Evolutionary conservation across 495 filamentous ascomycete species (phyloP).

Genomic region (Lophiotrema nucula): DNA sequence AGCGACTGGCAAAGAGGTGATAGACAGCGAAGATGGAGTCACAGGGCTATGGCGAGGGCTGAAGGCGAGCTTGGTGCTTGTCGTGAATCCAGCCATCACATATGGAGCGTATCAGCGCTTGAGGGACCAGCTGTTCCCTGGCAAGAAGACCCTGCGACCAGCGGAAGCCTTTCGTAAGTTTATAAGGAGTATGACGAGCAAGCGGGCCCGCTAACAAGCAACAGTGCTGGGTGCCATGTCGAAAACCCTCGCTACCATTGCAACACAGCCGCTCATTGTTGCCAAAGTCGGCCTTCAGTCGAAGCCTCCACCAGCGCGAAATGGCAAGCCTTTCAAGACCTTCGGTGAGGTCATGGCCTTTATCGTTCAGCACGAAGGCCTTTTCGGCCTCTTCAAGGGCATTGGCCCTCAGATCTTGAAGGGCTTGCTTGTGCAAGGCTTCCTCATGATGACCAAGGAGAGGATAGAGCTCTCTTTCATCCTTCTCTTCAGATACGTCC

Average conservation of each 20-base stretch:
- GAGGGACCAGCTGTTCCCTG: constrained; percentile 74
- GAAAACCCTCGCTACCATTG: constrained; percentile 88
- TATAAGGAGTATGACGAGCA: constrained; percentile 58
- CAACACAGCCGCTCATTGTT: constrained; percentile 94
- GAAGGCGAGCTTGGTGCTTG: constrained; percentile 94
- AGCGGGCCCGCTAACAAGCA: constrained; percentile 40
- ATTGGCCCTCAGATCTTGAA: constrained; percentile 93
- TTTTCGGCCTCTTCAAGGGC: constrained; percentile 85
- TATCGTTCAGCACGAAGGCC: constrained; percentile 84
- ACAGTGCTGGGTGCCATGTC: constrained; percentile 92
- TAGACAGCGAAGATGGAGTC: constrained; percentile 86
- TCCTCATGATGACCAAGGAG: constrained; percentile 99
- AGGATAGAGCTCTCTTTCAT: constrained; percentile 91
- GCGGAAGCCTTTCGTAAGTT: constrained; percentile 95
- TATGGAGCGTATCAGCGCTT: constrained; percentile 96
- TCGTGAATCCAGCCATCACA: constrained; percentile 96
- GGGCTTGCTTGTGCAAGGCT: constrained; percentile 87
- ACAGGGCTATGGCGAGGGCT: constrained; percentile 89
- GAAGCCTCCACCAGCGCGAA: constrained; percentile 74
- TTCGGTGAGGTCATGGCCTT: constrained; percentile 94
- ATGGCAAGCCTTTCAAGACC: constrained; percentile 91
- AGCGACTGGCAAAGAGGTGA: constrained; percentile 84
- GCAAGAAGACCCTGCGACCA: constrained; percentile 71
- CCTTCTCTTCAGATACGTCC: constrained; percentile 77
- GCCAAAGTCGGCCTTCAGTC: constrained; percentile 97